A percentile compares a stretch with the other conserved stretches of the same genome.
Conservation (phyloP, 257 asterid species). For the Ajuga chamaepitys region DNA sequence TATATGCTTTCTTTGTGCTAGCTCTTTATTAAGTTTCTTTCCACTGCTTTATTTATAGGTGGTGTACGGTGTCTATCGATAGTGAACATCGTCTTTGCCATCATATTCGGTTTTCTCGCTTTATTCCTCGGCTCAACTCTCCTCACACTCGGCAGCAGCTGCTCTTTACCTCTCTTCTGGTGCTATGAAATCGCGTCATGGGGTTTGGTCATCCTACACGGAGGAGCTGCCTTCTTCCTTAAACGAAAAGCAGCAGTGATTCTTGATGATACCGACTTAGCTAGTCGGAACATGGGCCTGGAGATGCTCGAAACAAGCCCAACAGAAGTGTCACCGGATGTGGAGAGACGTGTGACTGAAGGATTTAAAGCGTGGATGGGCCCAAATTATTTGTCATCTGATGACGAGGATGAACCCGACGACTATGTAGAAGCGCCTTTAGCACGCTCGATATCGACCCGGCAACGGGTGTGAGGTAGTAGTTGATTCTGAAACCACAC, state of each 20-base stretch:
- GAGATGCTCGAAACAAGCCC: conserved; percentile 91
- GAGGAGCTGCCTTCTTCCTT: conserved; percentile 66
- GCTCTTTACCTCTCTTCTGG: conserved; percentile 92
- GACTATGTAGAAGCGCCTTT: conserved; percentile 51
- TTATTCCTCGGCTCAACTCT: conserved; percentile 91
- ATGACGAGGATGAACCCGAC: conserved; percentile 84
- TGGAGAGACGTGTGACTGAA: conserved; percentile 73
- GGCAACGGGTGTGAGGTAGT: conserved; percentile 45
- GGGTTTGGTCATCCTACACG: conserved; percentile 77
- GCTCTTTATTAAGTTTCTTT: background rate
- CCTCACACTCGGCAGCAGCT: conserved; percentile 86
- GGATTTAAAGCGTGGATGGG: conserved; percentile 99
- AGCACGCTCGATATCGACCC: conserved; percentile 35
- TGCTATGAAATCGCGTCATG: conserved; percentile 79
- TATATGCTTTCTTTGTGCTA: background rate
- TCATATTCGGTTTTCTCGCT: conserved; percentile 75
- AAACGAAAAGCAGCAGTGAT: conserved; percentile 58
- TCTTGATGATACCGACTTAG: conserved; percentile 56
- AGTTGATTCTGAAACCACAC: background rate
- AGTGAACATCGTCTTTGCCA: conserved; percentile 58
- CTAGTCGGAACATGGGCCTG: conserved; percentile 56
- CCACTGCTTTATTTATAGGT: conserved; percentile 35
- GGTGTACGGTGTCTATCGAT: conserved; percentile 90
- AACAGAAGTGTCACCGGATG: conserved; percentile 63
- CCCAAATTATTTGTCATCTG: conserved; percentile 78